Conservation (phyloP, 495 filamentous ascomycete genomes). For the Hamigera avellanea region DNA sequence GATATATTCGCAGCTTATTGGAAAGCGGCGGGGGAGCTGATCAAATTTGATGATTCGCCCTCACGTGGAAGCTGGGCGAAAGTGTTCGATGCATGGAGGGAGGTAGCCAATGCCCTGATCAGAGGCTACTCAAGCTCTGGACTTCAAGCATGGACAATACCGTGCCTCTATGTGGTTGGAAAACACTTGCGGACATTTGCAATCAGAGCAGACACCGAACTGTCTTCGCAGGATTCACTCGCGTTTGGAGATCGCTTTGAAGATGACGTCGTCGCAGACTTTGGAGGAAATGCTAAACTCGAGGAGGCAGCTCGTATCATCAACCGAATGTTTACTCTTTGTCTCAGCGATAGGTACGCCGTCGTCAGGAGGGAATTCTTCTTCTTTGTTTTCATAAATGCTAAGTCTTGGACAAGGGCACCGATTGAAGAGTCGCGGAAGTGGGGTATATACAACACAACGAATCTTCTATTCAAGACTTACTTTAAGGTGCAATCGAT, state of each 20-base stretch:
- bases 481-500: slow-evolving; percentile 63
- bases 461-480: slow-evolving; percentile 91
- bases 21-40: slow-evolving; percentile 61
- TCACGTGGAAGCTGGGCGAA: slow-evolving; percentile 50
- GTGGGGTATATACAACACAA: slow-evolving; percentile 91
- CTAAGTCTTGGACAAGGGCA: slow-evolving; percentile 44
- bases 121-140: slow-evolving; percentile 54
- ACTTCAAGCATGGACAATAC: slow-evolving; percentile 78
- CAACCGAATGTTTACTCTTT: slow-evolving; percentile 79
- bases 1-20: slow-evolving; percentile 77
- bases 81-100: slow-evolving; percentile 80
- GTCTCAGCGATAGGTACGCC: slow-evolving; percentile 75
- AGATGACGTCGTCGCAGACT: slow-evolving; percentile 64
- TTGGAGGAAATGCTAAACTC: slow-evolving; percentile 64
- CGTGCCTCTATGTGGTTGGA: slow-evolving; percentile 73
- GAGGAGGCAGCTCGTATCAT: slow-evolving; percentile 83
- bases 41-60: slow-evolving; percentile 37
- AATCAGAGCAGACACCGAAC: slow-evolving; percentile 65
- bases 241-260: slow-evolving; percentile 43
- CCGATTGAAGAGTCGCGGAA: slow-evolving; percentile 83
- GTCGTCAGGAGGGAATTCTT: slow-evolving; percentile 1
- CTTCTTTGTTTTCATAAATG: slow-evolving; percentile 2
- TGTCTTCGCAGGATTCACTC: slow-evolving; percentile 26
- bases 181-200: slow-evolving; percentile 80
- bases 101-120: slow-evolving; percentile 56